phyloP scores from a whole-genome alignment of 2,329 filamentous ascomycete species.

The Sclerotinia trifoliorum region DNA sequence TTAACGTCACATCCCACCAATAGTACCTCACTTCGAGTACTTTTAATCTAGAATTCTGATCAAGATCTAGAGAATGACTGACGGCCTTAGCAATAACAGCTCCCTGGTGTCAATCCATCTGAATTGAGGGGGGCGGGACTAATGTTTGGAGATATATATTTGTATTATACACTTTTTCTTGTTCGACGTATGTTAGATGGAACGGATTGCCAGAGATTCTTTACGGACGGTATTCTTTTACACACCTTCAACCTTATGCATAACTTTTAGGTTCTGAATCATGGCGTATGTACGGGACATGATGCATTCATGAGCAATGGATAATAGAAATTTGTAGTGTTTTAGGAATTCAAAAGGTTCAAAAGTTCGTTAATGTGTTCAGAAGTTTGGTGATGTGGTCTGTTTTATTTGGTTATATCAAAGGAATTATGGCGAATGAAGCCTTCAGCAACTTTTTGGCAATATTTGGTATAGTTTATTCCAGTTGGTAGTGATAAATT shows the following conservation, averaged over 20 bases:
- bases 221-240: conserved; percentile 1
- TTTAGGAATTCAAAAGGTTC: not conserved
- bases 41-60: conserved; percentile 6
- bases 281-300: conserved; percentile 15
- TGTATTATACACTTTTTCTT: conserved; percentile 22
- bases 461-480: not conserved
- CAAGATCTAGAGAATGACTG: conserved; percentile 9
- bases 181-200: conserved; percentile 16
- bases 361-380: not conserved
- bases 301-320: conserved; percentile 16
- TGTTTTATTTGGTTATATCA: not conserved
- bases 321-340: conserved; percentile 16
- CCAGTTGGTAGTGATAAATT: not conserved
- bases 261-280: conserved; percentile 22
- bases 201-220: conserved; percentile 14
- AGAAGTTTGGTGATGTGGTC: not conserved
- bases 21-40: not conserved
- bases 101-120: not conserved
- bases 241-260: conserved; percentile 14
- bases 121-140: not conserved
- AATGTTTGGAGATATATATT: conserved; percentile 20
- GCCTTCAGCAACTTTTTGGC: not conserved
- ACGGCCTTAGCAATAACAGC: conserved; percentile 13
- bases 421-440: not conserved
- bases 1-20: not conserved